Conservation (phyloP, 2,329 filamentous ascomycete species). For the Bipolaris zeicola region DNA sequence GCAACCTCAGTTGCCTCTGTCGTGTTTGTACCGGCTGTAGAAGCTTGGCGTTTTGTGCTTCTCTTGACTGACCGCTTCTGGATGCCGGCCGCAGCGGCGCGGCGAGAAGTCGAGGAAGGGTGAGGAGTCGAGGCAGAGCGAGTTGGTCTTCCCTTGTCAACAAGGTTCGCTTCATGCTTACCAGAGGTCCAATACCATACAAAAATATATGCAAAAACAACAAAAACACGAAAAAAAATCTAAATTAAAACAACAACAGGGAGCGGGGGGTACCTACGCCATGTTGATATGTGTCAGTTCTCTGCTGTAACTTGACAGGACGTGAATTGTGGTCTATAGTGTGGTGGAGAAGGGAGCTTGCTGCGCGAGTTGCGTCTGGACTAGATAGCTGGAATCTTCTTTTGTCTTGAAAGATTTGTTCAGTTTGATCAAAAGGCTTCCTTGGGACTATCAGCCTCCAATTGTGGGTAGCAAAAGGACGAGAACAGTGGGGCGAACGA, state of each 20-base stretch:
- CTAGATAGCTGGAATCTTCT: slow-evolving; percentile 43
- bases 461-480: slow-evolving; percentile 31
- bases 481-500: not conserved
- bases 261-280: slow-evolving; percentile 10
- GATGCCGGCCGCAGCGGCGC: slow-evolving; percentile 11
- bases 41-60: not conserved
- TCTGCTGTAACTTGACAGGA: no score
- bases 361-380: slow-evolving; percentile 33
- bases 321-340: not conserved
- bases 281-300: slow-evolving; percentile 1
- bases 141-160: slow-evolving; percentile 10
- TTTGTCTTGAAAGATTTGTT: slow-evolving; percentile 37
- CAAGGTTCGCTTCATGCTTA: not conserved
- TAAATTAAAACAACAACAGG: no score
- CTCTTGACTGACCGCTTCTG: slow-evolving; percentile 13
- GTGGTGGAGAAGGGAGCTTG: slow-evolving; percentile 9
- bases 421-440: slow-evolving; percentile 40
- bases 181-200: not conserved
- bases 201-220: not conserved
- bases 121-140: slow-evolving; percentile 5
- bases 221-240: no score
- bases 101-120: slow-evolving; percentile 1
- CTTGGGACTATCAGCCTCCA: slow-evolving; percentile 23
- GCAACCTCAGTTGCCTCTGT: not conserved
- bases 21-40: not conserved